Base-by-base conservation (phyloP, 768 basidiomycete genomes). In the Kwoniella mangroviensis region DNA sequence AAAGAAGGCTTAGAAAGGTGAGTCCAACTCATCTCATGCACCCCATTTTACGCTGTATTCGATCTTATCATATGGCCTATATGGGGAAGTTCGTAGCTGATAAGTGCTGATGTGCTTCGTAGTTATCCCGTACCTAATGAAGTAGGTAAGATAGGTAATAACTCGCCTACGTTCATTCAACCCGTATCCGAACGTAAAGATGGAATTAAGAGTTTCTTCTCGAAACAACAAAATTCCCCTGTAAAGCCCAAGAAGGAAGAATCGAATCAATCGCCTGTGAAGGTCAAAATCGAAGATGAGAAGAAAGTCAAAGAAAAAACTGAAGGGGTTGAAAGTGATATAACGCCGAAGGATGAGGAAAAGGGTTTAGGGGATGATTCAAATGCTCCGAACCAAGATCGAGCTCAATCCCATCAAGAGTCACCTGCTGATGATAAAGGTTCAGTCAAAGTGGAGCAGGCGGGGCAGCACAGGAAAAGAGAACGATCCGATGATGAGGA, bases 71-170 rank as follows among this genome's bases (percentile, higher is more conserved):
- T 34, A 34, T 34, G 6, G 3, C 34, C 34, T 34, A 34, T 34
- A 34, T 34, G 34, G 34, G 34, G 34, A 34, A 34, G 34, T 4
- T 4, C 1, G 34, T 13, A 49, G 45, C 45, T 49, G 45, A 49
- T 49, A 17, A 19, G 21, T 62, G 10, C 26, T 34, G 34, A 7
- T 43, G 19, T 22, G 42, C 60, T 43, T 49, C 24, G 12, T 71
- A 95, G 94, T 77, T 97, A 95, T 79, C 88, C 88, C 67, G 95
- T 97, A 0, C 92, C 92, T 0, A 88, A 88, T 73, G 95, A 97
- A 85, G 89, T 97, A 0, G 95, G 94, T 0, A 95, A 91, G 83
- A 91, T 98, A 3, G 92, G 93, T 9, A 89, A 85, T 9, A 91
- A 98, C 77, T 93, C 91, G 1, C 83, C 91, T 0, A 87, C 89